These are phyloP conservation scores for Clonostachys rosea DNA, from an alignment of 2,329 filamentous ascomycete genomes.

Conservation along the genomic window DNA sequence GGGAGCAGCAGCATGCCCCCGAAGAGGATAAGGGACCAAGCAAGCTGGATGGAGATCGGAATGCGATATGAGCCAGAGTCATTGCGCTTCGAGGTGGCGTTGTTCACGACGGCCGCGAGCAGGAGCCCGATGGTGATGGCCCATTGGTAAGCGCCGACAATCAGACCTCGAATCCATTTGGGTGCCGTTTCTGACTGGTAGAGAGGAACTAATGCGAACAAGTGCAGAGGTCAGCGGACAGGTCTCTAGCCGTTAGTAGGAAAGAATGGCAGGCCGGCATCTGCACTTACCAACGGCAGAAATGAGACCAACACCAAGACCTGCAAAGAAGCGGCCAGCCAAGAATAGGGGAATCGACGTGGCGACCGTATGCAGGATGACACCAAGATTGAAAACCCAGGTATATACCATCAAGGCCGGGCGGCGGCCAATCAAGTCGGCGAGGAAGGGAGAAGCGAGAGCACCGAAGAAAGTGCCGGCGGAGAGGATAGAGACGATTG, in stretches of 20 bases:
- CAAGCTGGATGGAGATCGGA: constrained; percentile 59
- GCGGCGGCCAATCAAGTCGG: constrained; percentile 59
- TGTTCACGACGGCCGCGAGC: constrained; percentile 61
- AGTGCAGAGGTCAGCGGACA: not conserved
- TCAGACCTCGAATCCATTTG: constrained; percentile 68
- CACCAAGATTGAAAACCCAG: constrained; percentile 59
- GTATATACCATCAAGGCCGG: constrained; percentile 53
- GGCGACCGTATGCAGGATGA: constrained; percentile 58
- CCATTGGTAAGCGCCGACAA: constrained; percentile 66
- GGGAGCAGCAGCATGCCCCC: constrained; percentile 63
- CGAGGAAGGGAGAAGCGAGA: constrained; percentile 50
- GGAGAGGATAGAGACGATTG: constrained; percentile 72
- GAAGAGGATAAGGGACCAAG: constrained; percentile 64
- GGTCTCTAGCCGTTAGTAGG: not conserved
- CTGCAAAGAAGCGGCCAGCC: constrained; percentile 64
- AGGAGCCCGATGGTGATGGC: constrained; percentile 68
- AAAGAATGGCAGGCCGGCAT: not conserved
- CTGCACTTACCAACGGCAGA: constrained; percentile 45
- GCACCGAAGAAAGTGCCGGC: constrained; percentile 67
- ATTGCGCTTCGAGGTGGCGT: constrained; percentile 47
- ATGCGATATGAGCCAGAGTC: constrained; percentile 59
- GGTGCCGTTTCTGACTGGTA: constrained; percentile 70
- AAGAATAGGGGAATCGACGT: constrained; percentile 55
- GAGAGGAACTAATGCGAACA: constrained; percentile 48
- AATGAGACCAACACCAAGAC: constrained; percentile 64